A percentile compares a stretch with the other conserved stretches of the same genome.
These are phyloP conservation scores for Tolypocladium ophioglossoides DNA, from an alignment of 2,329 filamentous ascomycete genomes.

Conservation along the genomic window DNA sequence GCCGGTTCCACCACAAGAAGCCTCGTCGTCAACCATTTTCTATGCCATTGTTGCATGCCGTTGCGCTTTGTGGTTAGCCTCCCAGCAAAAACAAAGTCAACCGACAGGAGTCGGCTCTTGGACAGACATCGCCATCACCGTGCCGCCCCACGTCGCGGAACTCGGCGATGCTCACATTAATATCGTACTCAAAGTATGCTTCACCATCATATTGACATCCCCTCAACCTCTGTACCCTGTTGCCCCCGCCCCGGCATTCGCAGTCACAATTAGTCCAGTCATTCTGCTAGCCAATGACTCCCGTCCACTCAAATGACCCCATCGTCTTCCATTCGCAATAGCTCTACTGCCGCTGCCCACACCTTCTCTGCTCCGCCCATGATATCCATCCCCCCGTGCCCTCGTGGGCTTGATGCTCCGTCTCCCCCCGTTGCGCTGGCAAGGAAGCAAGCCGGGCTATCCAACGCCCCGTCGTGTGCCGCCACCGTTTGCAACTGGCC, in stretches of 20 bases:
- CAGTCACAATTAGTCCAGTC: not conserved
- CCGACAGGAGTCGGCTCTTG: no score
- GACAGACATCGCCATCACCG: no score
- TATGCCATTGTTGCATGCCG: no score
- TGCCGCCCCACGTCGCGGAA: no score
- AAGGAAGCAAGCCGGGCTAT: not conserved
- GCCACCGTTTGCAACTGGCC: not conserved
- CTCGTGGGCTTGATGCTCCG: not conserved
- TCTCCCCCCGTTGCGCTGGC: not conserved
- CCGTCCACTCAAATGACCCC: not conserved
- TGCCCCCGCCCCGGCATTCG: not conserved
- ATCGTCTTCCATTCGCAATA: constrained; percentile 14
- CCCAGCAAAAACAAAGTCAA: no score
- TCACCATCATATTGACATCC: no score
- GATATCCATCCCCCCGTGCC: constrained; percentile 4
- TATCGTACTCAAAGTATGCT: no score
- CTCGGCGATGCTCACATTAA: no score
- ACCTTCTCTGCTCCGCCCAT: constrained; percentile 14
- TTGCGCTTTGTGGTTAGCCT: no score
- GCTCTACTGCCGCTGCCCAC: constrained; percentile 20
- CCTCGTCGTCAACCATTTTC: no score
- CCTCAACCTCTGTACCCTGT: not conserved
- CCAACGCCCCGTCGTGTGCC: constrained; percentile 3
- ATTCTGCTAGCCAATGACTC: not conserved
- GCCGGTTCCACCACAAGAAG: no score